phyloP scores from a whole-genome alignment of 176 grass and related monocot genomes.

The Oropetium thomaeum region DNA sequence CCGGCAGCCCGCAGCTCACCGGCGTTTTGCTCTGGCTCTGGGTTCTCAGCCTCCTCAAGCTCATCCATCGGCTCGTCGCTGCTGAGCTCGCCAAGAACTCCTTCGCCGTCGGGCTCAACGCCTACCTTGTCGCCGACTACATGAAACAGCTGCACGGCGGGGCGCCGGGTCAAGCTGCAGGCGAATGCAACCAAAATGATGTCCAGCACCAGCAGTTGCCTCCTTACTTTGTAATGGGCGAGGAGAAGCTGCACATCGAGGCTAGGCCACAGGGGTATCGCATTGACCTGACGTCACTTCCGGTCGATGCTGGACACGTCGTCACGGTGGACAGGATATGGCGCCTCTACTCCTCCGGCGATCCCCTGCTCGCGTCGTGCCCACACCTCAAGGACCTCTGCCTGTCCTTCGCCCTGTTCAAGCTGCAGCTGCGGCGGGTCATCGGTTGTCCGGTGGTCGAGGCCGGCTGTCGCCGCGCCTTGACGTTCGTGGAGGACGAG shows the following conservation, averaged over 20 bases:
- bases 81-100: conserved; percentile 47
- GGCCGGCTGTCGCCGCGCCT: conserved; percentile 27
- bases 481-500: conserved; percentile 36
- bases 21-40: conserved; percentile 49
- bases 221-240: conserved; percentile 44
- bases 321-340: conserved; percentile 43
- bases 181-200: not conserved
- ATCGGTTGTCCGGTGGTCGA: conserved; percentile 33
- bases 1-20: conserved; percentile 41
- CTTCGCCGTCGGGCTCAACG: conserved; percentile 48
- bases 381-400: conserved; percentile 33
- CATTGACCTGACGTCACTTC: not conserved
- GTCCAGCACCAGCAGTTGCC: not conserved
- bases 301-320: conserved; percentile 16
- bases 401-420: conserved; percentile 42
- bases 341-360: conserved; percentile 14
- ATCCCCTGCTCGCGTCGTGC: conserved; percentile 8
- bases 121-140: conserved; percentile 51
- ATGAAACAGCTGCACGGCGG: conserved; percentile 46
- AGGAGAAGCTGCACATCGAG: conserved; percentile 43
- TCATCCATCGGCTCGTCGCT: conserved; percentile 45
- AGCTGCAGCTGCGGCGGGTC: conserved; percentile 51
- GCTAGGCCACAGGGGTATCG: conserved; percentile 40
- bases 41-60: conserved; percentile 52
- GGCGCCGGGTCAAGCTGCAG: not conserved